Percentiles rank a stretch among this genome's conserved stretches.
Conservation (phyloP, 305 asterid genomes). For the Euphrasia arctica region DNA sequence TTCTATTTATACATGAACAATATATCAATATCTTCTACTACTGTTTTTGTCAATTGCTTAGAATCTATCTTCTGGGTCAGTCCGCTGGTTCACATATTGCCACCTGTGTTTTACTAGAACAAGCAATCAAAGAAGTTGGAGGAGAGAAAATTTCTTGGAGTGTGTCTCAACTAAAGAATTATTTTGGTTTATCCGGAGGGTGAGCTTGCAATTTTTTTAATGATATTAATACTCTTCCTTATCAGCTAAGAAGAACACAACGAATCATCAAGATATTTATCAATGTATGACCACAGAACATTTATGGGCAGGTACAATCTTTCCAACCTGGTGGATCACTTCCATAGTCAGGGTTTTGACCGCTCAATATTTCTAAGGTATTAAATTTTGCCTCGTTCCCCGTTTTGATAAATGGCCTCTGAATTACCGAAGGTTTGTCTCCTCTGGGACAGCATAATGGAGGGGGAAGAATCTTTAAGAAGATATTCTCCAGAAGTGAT, state of each 20-base stretch:
- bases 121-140: constrained; percentile 77
- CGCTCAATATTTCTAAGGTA: constrained; percentile 72
- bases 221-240: neutral
- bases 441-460: constrained; percentile 65
- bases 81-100: constrained; percentile 99
- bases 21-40: constrained; percentile 3
- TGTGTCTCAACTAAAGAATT: constrained; percentile 76
- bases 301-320: constrained; percentile 67
- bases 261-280: too few relatives aligned
- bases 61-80: constrained; percentile 93
- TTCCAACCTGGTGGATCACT: constrained; percentile 63
- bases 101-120: constrained; percentile 84
- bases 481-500: constrained; percentile 67
- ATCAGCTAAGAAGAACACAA: too few relatives aligned
- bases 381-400: neutral
- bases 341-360: constrained; percentile 68
- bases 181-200: constrained; percentile 98
- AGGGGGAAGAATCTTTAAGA: constrained; percentile 72
- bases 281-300: constrained; percentile 12
- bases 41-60: constrained; percentile 25
- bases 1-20: constrained; percentile 12
- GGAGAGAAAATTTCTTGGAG: constrained; percentile 75
- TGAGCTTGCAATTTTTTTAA: constrained; percentile 31
- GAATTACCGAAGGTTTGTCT: neutral
- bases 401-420: neutral